Percentiles rank a stretch among this genome's conserved stretches.
phyloP scores from a whole-genome alignment of 2,329 filamentous ascomycete genomes.

The Fusarium camptoceras region DNA sequence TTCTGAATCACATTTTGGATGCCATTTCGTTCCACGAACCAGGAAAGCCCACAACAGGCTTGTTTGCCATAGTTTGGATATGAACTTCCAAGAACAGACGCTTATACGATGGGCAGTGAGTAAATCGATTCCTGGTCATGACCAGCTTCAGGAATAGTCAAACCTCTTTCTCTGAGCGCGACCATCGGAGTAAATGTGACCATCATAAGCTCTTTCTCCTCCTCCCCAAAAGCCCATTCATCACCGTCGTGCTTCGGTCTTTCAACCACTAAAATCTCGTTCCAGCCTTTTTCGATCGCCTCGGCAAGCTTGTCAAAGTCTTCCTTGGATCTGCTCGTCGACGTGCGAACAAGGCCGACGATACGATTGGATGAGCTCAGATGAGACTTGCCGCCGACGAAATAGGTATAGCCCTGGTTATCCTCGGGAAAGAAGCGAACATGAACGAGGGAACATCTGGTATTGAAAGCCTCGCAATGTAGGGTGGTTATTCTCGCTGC shows the following conservation, averaged over 20 bases:
- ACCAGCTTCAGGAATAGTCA: conserved; percentile 36
- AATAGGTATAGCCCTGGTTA: conserved; percentile 10
- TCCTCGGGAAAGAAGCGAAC: conserved; percentile 27
- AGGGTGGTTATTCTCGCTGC: conserved; percentile 26
- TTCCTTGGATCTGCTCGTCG: conserved; percentile 6
- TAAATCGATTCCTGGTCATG: conserved; percentile 23
- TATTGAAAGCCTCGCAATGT: conserved; percentile 32
- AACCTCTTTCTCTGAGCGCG: conserved; percentile 33
- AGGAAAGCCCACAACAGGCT: too few relatives aligned
- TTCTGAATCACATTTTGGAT: too few relatives aligned
- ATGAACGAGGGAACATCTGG: conserved; percentile 35
- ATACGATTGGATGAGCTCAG: conserved; percentile 24
- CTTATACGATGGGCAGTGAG: too few relatives aligned
- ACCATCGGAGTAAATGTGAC: conserved; percentile 35
- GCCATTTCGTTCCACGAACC: too few relatives aligned
- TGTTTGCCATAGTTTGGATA: too few relatives aligned
- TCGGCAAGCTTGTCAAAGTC: conserved; percentile 29
- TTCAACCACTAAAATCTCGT: too few relatives aligned
- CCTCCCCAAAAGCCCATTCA: conserved; percentile 4
- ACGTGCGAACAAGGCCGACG: conserved; percentile 31
- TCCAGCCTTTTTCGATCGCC: conserved; percentile 27
- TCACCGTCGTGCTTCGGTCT: too few relatives aligned
- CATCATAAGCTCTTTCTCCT: conserved; percentile 18
- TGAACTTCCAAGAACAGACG: too few relatives aligned
- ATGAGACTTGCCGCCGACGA: conserved; percentile 24